phyloP scores from a whole-genome alignment of 371 early-diverging fungal species.

The Apophysomyces trapeziformis region DNA sequence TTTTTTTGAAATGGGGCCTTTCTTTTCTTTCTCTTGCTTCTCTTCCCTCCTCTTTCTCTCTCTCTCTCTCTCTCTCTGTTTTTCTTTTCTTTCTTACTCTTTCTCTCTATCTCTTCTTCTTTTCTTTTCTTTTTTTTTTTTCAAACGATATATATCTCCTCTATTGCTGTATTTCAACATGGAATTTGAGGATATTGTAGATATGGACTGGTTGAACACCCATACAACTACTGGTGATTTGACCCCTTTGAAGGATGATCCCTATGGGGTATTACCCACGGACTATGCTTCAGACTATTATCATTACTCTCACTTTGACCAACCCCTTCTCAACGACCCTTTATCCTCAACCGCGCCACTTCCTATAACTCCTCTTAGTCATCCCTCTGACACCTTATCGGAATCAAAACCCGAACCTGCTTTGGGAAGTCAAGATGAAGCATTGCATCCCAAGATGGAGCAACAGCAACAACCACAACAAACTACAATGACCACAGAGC shows the following conservation, averaged over 20 bases:
- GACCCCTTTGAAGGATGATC: slow-evolving; percentile 17
- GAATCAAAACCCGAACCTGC: background rate
- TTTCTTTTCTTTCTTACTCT: no score
- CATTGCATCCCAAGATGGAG: background rate
- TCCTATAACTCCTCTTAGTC: no score
- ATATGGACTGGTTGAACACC: slow-evolving; percentile 52
- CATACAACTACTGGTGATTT: slow-evolving; percentile 23
- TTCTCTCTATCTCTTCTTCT: slow-evolving; percentile 7
- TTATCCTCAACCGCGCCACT: slow-evolving; percentile 8
- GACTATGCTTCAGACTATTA: slow-evolving; percentile 10
- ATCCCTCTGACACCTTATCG: slow-evolving; percentile 16
- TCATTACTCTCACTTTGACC: slow-evolving; percentile 18
- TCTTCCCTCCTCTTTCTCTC: no score
- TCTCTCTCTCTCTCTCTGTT: no score
- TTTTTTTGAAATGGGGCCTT: slow-evolving; percentile 11
- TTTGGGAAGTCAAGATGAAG: slow-evolving; percentile 13
- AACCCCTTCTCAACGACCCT: slow-evolving; percentile 5
- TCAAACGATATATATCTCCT: slow-evolving; percentile 4
- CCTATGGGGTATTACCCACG: slow-evolving; percentile 12
- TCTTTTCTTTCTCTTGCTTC: slow-evolving; percentile 15
- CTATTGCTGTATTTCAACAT: slow-evolving; percentile 18
- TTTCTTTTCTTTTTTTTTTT: slow-evolving; percentile 3
- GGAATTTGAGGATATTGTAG: slow-evolving; percentile 56
- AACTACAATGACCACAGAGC: slow-evolving; percentile 42
- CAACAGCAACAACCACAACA: slow-evolving; percentile 3